phyloP scores from a whole-genome alignment of 2,329 filamentous ascomycete species.

The Beauveria rudraprayagi region DNA sequence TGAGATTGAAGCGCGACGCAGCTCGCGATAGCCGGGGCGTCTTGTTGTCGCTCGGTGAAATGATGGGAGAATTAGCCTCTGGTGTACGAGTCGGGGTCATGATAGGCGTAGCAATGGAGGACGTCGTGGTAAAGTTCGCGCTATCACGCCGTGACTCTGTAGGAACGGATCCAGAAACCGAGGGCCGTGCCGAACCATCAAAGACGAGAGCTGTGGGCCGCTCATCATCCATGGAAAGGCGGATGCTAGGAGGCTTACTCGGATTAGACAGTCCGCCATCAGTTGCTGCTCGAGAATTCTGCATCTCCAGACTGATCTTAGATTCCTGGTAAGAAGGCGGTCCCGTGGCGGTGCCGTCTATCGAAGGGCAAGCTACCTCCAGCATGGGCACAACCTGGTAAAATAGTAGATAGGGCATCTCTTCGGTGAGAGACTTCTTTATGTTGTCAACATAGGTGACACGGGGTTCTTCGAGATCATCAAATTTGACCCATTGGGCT shows the following conservation, averaged over 20 bases:
- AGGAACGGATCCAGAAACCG: slow-evolving; percentile 24
- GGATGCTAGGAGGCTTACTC: slow-evolving; percentile 40
- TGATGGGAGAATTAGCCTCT: slow-evolving; percentile 27
- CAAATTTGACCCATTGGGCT: slow-evolving; percentile 82
- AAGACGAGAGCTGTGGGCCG: slow-evolving; percentile 40
- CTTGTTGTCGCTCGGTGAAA: slow-evolving; percentile 45
- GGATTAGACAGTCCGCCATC: slow-evolving; percentile 11
- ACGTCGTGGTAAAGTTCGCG: slow-evolving; percentile 42
- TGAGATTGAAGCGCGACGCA: slow-evolving; percentile 45
- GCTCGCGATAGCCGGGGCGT: slow-evolving; percentile 49
- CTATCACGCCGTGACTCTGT: slow-evolving; percentile 42
- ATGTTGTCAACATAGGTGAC: slow-evolving; percentile 72
- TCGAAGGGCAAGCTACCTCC: slow-evolving; percentile 48
- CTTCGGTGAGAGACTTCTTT: slow-evolving; percentile 66
- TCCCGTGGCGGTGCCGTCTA: slow-evolving; percentile 37
- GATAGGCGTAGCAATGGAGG: slow-evolving; percentile 29
- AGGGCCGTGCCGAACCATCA: slow-evolving; percentile 33
- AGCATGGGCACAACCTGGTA: slow-evolving; percentile 89
- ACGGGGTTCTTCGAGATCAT: slow-evolving; percentile 68
- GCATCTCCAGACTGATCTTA: slow-evolving; percentile 32
- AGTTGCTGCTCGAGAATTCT: slow-evolving; percentile 14
- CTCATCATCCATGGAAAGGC: slow-evolving; percentile 49
- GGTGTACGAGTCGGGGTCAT: slow-evolving; percentile 27
- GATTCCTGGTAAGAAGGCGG: slow-evolving; percentile 54
- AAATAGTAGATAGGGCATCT: slow-evolving; percentile 90